phyloP scores from a whole-genome alignment of 352 stramenopile species.

The Pythium brassicae region DNA sequence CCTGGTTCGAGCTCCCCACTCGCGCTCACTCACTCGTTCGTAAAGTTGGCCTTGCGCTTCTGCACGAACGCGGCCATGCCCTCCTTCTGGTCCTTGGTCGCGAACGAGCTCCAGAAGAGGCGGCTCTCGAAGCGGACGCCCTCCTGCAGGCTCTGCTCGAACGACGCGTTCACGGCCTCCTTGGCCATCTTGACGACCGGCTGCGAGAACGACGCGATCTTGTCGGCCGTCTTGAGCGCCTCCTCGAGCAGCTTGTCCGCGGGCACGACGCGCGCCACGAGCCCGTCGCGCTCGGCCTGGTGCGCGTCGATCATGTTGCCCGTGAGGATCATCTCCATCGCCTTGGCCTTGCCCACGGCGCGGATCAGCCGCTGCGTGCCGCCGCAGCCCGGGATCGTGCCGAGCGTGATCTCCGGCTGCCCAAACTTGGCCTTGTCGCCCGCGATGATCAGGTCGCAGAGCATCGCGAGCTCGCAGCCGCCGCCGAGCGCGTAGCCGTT shows the following conservation, averaged over 20 bases:
- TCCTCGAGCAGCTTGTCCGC: conserved; percentile 91
- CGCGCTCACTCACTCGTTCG: conserved; percentile 76
- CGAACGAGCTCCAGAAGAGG: conserved; percentile 98
- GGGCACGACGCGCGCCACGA: conserved; percentile 93
- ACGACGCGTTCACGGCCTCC: conserved; percentile 92
- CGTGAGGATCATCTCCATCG: conserved; percentile 99
- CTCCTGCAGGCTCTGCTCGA: conserved; percentile 93
- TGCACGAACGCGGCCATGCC: conserved; percentile 98
- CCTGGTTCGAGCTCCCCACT: background rate
- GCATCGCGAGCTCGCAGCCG: conserved; percentile 98
- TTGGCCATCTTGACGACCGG: conserved; percentile 96
- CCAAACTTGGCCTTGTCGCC: conserved; percentile 96
- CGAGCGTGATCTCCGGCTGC: conserved; percentile 98
- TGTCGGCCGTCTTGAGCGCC: conserved; percentile 93
- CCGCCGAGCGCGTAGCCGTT: conserved; percentile 98
- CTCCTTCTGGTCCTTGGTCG: conserved; percentile 92
- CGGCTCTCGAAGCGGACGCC: conserved; percentile 96
- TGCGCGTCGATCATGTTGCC: conserved; percentile 96
- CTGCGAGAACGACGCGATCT: conserved; percentile 95
- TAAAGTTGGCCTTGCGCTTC: conserved; percentile 96
- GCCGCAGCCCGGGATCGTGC: conserved; percentile 95
- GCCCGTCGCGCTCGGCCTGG: conserved; percentile 91
- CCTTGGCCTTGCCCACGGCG: conserved; percentile 97
- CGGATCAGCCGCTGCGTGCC: conserved; percentile 97
- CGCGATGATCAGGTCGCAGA: conserved; percentile 98